Base-by-base conservation (phyloP, 495 filamentous ascomycete species). In the Penicillium mononematosum region DNA sequence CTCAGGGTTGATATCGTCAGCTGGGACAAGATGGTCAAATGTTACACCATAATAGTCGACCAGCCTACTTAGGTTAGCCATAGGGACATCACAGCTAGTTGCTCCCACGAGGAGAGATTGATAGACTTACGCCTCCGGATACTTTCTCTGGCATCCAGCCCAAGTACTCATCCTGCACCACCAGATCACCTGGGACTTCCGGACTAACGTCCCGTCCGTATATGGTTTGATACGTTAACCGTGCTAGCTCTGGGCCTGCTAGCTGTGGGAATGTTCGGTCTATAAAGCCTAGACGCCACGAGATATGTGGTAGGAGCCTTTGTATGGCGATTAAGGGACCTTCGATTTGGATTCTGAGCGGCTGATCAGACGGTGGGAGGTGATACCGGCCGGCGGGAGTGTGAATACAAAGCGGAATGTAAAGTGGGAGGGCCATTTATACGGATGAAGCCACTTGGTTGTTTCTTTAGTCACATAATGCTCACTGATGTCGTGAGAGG, bases 11-110 rank as follows among this genome's bases (percentile, higher is more conserved):
- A 25, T 29, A 48, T 75, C 65, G 44, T 69, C 63, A 20, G 51
- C 41, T 20, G 65, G 66, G 20, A 72, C 64, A 51, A 71, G 66
- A 54, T 76, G 66, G 56, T 75, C 71, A 52, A 75, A 75, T 55
- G 67, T 72, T 17, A 75, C 64, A 17, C 71, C 69, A 60, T 74
- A 75, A 49, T 72, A 72, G 56, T 76, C 70, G 59, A 77, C 73
- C 43, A 61, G 19, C 17, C 68, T 73, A 59, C 32, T 49, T 16
- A 22, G 27, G 2, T 29, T 29, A 29, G 27, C 27, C 7, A 29
- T 29, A n/a, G 9, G 41, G 19, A 3, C 10, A 43, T 5, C 41
- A 19, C 3, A 19, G 41, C n/a, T 22, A 12, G 10, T 43, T 43
- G 6, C 41, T 43, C 9, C 41, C n/a, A 19, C 41, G 0, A 57